Evolutionary conservation across 208 protist genomes (phyloP).

Genomic region (Acanthamoeba quina): DNA sequence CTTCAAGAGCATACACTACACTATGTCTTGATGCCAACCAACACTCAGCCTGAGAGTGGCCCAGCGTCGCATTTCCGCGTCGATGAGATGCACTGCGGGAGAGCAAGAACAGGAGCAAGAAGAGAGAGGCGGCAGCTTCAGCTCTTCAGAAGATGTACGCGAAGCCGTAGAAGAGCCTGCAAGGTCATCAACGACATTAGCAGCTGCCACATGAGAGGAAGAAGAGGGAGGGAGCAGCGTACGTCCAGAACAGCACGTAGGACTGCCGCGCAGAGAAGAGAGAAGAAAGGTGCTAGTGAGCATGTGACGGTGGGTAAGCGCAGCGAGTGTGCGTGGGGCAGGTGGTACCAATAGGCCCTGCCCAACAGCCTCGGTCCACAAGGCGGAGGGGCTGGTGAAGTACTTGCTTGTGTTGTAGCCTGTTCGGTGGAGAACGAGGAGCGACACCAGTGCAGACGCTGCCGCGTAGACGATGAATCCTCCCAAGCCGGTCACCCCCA

Average conservation of each 20-base stretch:
- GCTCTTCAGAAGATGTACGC: background rate
- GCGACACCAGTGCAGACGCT: background rate
- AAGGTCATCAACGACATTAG: background rate
- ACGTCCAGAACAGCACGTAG: conserved; percentile 55
- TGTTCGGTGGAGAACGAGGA: background rate
- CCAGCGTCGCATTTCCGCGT: no score
- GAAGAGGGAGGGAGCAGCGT: background rate
- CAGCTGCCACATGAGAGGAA: background rate
- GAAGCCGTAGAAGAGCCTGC: conserved; percentile 54
- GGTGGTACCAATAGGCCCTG: conserved; percentile 7
- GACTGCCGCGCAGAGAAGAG: background rate
- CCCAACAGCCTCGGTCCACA: conserved; percentile 8
- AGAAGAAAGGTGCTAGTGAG: background rate
- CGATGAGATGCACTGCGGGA: no score
- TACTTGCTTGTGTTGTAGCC: conserved; percentile 5
- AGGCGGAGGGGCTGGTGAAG: background rate
- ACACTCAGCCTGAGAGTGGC: no score
- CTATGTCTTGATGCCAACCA: no score
- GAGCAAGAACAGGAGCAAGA: no score
- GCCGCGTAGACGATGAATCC: conserved; percentile 32
- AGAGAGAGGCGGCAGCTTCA: background rate
- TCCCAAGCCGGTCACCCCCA: conserved; percentile 10
- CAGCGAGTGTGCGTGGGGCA: background rate
- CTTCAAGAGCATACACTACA: no score
- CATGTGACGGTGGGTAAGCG: background rate